Base-by-base conservation (phyloP, 78 protist species). In the Isochrysis galbana region DNA sequence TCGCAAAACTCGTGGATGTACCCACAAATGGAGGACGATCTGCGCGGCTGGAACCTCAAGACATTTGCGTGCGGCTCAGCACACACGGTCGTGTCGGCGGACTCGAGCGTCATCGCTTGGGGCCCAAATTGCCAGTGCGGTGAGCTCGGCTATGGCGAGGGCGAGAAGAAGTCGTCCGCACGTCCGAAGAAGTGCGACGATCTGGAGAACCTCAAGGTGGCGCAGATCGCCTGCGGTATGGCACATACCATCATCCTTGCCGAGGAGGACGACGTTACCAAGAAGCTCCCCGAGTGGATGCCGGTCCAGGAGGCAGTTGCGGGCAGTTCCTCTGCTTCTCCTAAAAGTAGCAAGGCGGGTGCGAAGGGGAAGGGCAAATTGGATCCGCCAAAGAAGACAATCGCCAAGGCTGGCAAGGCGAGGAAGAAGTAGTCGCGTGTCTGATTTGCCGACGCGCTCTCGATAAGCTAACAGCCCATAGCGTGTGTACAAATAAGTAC, bases 1-100 rank as follows among this genome's bases (percentile, higher is more conserved):
- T 70, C 80, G 80, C 80, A 70, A 34, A 70, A 70, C 80, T 4
- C 39, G 39, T 70, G 80, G 80, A 70, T 70, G 80, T 32, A n/a
- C 80, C 80, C 80, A 19, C 29, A 4, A 19, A 3, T 19, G 17
- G 80, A 70, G 41, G 39, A 70, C 29, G 80, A 70, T 22, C 34
- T 70, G 34, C 34, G 80, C 41, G 80, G 80, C 34, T 70, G 80
- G 80, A 4, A 4, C 44, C 23, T 70, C 44, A 3, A 34, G 41
- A 21, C 34, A 1, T 2, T 61, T 32, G 74, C 74, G 74, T 70
- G 80, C 80, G 80, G 80, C 17, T 4, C 80, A 34, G 34, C 39
- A 1, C 80, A 70, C 80, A 70, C 2, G 44, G 80, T 70, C 19
- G 80, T 34, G 41, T 4, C 11, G 44, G 80, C 80, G 29, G 80